Evolutionary conservation across 202 grass and related monocot genomes (phyloP), one percentile per base, ranked within the genome.

Genomic region (Bolboschoenoplectus hybrid): DNA sequence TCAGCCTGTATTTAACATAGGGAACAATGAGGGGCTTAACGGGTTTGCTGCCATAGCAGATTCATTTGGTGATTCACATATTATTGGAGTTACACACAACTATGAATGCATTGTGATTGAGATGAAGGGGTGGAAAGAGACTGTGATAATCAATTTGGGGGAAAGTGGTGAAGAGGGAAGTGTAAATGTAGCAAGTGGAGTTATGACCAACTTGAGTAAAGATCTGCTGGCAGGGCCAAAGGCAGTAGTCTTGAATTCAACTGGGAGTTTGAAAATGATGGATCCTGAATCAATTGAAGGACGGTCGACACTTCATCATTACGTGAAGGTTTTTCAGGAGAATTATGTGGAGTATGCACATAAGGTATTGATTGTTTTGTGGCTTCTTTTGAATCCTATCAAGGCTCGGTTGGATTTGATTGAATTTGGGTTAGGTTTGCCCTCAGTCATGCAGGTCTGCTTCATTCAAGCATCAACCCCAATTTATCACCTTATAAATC

Each of bases 291-390:
- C 97, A 75, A 94, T 96, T 74, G 97, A 98, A 89, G 93, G 97
- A 70, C 92, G 94, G 73, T 89, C 91, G 58, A 89, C 90, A 38
- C 91, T 98, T 90, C 93, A 94, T 90, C 97, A 96, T 85, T 96
- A 98, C 81, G 94, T 94, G 67, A 98, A 96, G 82, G 86, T 96
- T 91, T 98, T 98, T 84, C 93, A 89, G 81, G 97, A 98, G 87
- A 91, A 95, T 78, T 96, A 98, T 90, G 97, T 98, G 9, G 91
- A 98, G 88, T 98, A 96, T 35, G 97, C 91, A 17, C 97, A 98
- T 75, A 98, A 98, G 93, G 97, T 96, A 92, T 10, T 83, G 32
- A 34, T 75, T 83, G 10, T 75, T 35, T 50, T 52, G 2, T 69
- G 17, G 66, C 67, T 26, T 47, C 12, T 74, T 16, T 65, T 83